These are phyloP conservation scores for Huntiella bhutanensis DNA, from an alignment of 2,329 filamentous ascomycete genomes.

Conservation along the genomic window DNA sequence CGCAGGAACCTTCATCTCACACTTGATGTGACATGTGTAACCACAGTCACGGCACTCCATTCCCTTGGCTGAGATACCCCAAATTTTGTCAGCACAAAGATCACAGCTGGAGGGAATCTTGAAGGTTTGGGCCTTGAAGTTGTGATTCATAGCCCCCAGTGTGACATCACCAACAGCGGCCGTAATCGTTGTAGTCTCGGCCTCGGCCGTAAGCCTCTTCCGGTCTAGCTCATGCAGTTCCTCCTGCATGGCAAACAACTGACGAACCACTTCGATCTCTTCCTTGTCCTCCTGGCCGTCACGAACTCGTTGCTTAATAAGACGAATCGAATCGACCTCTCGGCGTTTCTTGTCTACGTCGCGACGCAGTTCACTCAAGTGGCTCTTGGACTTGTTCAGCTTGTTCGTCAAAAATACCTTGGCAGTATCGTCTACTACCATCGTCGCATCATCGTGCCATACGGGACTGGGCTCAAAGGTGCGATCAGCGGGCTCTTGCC, in stretches of 20 bases:
- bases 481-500: conserved; percentile 71
- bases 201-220: conserved; percentile 69
- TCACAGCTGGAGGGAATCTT: conserved; percentile 99
- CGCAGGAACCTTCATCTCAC: conserved; percentile 94
- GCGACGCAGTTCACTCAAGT: conserved; percentile 58
- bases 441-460: conserved; percentile 82
- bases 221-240: conserved; percentile 68
- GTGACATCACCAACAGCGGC: conserved; percentile 80
- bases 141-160: conserved; percentile 81
- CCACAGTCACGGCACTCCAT: conserved; percentile 93
- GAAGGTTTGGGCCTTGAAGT: conserved; percentile 97
- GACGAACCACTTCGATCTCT: conserved; percentile 65
- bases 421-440: conserved; percentile 71
- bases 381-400: conserved; percentile 72
- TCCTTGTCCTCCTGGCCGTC: conserved; percentile 78
- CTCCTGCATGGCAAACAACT: conserved; percentile 73
- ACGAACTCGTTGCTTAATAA: conserved; percentile 53
- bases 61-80: conserved; percentile 90
- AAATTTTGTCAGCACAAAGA: conserved; percentile 87
- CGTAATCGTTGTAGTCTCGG: conserved; percentile 88
- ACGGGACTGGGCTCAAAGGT: conserved; percentile 85
- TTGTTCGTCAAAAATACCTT: conserved; percentile 86
- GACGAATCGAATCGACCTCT: conserved; percentile 64
- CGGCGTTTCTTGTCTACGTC: conserved; percentile 73
- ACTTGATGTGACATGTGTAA: conserved; percentile 96